Base-by-base conservation (phyloP, 768 basidiomycete species). In the Boletales sp. region DNA sequence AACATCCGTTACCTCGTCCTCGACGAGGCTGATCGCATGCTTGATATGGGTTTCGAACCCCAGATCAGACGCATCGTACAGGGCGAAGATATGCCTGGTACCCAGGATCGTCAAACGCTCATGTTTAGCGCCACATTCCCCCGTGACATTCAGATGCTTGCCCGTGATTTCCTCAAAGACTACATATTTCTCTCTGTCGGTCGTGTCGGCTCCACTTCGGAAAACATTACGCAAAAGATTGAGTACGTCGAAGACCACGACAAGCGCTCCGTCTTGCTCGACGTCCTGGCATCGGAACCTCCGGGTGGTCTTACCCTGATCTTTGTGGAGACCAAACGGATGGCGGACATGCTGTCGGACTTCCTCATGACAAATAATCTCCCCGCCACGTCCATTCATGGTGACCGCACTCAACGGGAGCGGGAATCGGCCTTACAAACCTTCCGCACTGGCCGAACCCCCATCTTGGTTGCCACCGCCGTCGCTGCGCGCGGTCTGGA, bases 31-130 rank as follows among this genome's bases (percentile, higher is more conserved):
- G 96, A 99, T 77, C 90, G 96, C 64, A 99, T 99, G 96, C 82
- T 99, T 65, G 96, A 99, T 77, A 99, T 99, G 96, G 96, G 96
- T 86, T 99, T 99, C 79, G 96, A 99, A 72, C 96, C 96, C 49
- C 96, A 98, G 74, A 99, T 99, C 64, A 83, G 96, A 56, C 82
- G 93, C 31, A 99, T 99, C 65, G 96, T 99, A 17, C 91, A 99
- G 70, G 90, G 90, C 59, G 93, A 94, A 64, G 96, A 99, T 68
- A 99, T 99, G 96, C 93, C 96, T n/a, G 87, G 85, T 41, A 83
- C 87, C 13, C 72, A 79, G 25, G 84, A 93, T 12, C 89, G 96
- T 55, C 96, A 98, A 68, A 99, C 96, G 2, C 88, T 99, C 73
- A 99, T 99, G 96, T 99, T 99, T 74, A 92, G 89, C 54, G 96